These are phyloP conservation scores for Haplographium delicatum DNA, from an alignment of 495 filamentous ascomycete species.

Conservation along the genomic window DNA sequence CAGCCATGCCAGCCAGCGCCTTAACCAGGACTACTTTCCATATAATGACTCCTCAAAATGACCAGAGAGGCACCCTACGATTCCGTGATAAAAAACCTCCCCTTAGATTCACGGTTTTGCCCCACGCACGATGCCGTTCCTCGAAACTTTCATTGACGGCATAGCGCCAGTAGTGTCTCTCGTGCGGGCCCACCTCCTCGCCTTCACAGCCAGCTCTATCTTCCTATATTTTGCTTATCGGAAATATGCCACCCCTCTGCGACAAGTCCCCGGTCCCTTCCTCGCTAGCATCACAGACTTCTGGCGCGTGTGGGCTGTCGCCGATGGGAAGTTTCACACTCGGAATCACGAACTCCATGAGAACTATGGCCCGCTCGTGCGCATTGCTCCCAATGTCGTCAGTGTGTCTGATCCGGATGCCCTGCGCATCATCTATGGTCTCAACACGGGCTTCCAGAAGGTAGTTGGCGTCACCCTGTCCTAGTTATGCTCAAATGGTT, in stretches of 20 bases:
- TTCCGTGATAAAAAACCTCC: too few relatives aligned
- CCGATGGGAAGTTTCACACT: slow-evolving; percentile 34
- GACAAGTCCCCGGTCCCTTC: slow-evolving; percentile 38
- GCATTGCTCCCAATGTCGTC: slow-evolving; percentile 36
- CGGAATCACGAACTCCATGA: slow-evolving; percentile 40
- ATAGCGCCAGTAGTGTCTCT: too few relatives aligned
- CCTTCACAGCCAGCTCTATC: too few relatives aligned
- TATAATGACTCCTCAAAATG: too few relatives aligned
- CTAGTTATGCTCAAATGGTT: not conserved
- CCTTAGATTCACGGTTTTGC: too few relatives aligned
- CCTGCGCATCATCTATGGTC: slow-evolving; percentile 35
- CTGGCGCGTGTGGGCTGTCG: slow-evolving; percentile 44
- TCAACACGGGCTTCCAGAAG: slow-evolving; percentile 36
- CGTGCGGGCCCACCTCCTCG: too few relatives aligned
- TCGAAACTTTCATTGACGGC: too few relatives aligned
- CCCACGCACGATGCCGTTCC: too few relatives aligned
- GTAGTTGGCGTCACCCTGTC: slow-evolving; percentile 17
- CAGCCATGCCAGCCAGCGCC: too few relatives aligned
- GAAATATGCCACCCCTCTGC: not conserved
- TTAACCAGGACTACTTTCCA: too few relatives aligned
- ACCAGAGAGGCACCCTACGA: too few relatives aligned
- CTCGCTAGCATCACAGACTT: slow-evolving; percentile 45
- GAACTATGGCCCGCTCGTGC: slow-evolving; percentile 42
- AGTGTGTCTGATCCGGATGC: slow-evolving; percentile 33
- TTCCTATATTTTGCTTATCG: slow-evolving; percentile 1